Conservation (phyloP, 257 asterid genomes). For the Leonotis leonurus region DNA sequence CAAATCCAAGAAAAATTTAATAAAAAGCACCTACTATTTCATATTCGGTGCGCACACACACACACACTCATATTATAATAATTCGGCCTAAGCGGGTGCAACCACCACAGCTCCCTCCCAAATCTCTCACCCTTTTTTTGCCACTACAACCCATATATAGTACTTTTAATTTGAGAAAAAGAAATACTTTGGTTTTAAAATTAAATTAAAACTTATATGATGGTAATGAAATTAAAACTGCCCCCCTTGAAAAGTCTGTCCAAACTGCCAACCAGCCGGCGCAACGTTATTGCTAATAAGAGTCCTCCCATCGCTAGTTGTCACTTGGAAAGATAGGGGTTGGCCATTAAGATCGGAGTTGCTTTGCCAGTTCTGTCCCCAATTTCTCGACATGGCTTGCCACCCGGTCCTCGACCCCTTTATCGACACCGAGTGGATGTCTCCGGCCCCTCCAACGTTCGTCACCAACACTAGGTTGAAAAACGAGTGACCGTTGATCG, state of each 20-base stretch:
- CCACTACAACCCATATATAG: too few relatives aligned
- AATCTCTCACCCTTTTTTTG: too few relatives aligned
- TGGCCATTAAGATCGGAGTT: conserved; percentile 32
- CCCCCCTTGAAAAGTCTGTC: conserved; percentile 24
- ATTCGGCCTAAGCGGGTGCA: too few relatives aligned
- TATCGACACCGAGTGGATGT: conserved; percentile 30
- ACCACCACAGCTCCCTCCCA: too few relatives aligned
- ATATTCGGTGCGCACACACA: too few relatives aligned
- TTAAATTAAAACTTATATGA: too few relatives aligned
- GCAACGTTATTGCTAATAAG: conserved; percentile 29
- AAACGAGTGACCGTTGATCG: conserved; percentile 34
- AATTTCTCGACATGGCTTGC: conserved; percentile 41
- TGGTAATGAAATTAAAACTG: background rate
- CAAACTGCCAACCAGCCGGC: conserved; percentile 40
- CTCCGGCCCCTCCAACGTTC: conserved; percentile 49
- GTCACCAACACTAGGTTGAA: conserved; percentile 44
- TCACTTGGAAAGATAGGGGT: conserved; percentile 30
- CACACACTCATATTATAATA: too few relatives aligned
- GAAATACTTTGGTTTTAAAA: too few relatives aligned
- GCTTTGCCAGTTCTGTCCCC: conserved; percentile 56
- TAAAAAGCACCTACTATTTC: too few relatives aligned
- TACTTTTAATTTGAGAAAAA: too few relatives aligned
- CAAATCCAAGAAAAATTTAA: too few relatives aligned
- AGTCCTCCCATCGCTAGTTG: conserved; percentile 36
- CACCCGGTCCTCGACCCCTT: conserved; percentile 39